A percentile compares a stretch with the other conserved stretches of the same genome.
Evolutionary conservation across 1,139 yeast species (phyloP).

Genomic region (Arxiozyma slooffiae): DNA sequence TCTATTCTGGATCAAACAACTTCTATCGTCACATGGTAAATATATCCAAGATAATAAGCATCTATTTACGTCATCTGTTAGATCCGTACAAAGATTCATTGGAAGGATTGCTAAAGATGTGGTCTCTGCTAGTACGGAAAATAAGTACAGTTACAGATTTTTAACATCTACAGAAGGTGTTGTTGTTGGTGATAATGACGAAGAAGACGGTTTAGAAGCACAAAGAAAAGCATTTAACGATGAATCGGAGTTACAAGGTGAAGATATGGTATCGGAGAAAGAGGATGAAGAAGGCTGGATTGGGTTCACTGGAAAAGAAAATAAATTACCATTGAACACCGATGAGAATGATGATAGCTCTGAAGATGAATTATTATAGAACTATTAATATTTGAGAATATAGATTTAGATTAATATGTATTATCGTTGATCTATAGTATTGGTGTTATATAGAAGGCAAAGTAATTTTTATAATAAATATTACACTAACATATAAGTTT

Average conservation of each 20-base stretch:
- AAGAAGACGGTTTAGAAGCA: constrained; percentile 11
- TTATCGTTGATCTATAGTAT: not conserved
- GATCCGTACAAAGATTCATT: constrained; percentile 67
- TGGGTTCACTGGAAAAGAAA: constrained; percentile 22
- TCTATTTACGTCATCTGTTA: constrained; percentile 55
- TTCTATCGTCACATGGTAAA: constrained; percentile 67
- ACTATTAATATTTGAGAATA: constrained; percentile 7
- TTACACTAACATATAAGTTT: too few relatives aligned
- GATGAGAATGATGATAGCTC: constrained; percentile 17
- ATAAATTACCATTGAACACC: constrained; percentile 15
- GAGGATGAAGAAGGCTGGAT: constrained; percentile 29
- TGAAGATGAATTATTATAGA: constrained; percentile 12
- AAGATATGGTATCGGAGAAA: constrained; percentile 12
- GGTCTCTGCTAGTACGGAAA: constrained; percentile 44
- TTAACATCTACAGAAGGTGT: constrained; percentile 32
- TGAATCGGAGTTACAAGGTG: constrained; percentile 17
- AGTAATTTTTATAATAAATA: too few relatives aligned
- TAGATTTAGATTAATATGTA: not conserved
- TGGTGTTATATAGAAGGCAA: too few relatives aligned
- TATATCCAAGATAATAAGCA: constrained; percentile 56
- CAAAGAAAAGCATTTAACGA: constrained; percentile 17
- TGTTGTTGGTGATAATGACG: constrained; percentile 14
- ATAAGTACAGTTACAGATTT: constrained; percentile 44
- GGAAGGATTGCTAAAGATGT: constrained; percentile 69
- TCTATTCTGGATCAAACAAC: constrained; percentile 64